Conservation (phyloP, 129 eudicot species). For the Centella asiatica region DNA sequence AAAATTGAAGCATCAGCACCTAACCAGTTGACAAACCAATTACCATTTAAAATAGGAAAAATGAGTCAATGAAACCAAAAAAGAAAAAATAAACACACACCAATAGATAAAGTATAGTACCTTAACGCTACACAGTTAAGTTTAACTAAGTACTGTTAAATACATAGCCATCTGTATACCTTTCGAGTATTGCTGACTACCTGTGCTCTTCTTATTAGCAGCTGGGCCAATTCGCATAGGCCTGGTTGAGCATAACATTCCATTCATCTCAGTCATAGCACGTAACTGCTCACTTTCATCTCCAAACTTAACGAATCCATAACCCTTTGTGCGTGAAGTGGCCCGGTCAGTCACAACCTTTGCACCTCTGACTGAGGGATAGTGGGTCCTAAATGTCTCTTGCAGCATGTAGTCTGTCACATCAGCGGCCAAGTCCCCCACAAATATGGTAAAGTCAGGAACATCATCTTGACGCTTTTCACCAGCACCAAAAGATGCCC, state of each 20-base stretch:
- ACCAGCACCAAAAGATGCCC: conserved; percentile 93
- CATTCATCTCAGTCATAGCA: conserved; percentile 97
- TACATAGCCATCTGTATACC: conserved; percentile 22
- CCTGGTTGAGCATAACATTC: conserved; percentile 69
- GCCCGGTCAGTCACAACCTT: conserved; percentile 83
- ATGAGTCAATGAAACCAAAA: conserved; percentile 12
- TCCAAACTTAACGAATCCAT: conserved; percentile 91
- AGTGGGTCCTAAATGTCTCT: conserved; percentile 81
- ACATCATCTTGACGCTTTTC: conserved; percentile 61
- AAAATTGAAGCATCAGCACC: neutral
- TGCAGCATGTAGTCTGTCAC: conserved; percentile 80
- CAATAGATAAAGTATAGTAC: neutral
- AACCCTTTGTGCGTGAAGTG: conserved; percentile 86
- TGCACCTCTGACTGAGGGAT: conserved; percentile 79
- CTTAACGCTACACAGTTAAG: no score
- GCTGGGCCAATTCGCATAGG: conserved; percentile 96
- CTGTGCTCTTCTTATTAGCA: conserved; percentile 60
- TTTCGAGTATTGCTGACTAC: conserved; percentile 47
- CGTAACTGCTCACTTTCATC: conserved; percentile 84
- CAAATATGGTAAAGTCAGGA: conserved; percentile 70
- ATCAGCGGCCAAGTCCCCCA: conserved; percentile 91
- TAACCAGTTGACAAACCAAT: conserved; percentile 8
- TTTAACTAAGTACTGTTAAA: neutral
- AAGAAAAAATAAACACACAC: conserved; percentile 2
- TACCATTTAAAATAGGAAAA: conserved; percentile 13